Conservation (phyloP, 768 basidiomycete genomes). For the Pleurotus platypus region DNA sequence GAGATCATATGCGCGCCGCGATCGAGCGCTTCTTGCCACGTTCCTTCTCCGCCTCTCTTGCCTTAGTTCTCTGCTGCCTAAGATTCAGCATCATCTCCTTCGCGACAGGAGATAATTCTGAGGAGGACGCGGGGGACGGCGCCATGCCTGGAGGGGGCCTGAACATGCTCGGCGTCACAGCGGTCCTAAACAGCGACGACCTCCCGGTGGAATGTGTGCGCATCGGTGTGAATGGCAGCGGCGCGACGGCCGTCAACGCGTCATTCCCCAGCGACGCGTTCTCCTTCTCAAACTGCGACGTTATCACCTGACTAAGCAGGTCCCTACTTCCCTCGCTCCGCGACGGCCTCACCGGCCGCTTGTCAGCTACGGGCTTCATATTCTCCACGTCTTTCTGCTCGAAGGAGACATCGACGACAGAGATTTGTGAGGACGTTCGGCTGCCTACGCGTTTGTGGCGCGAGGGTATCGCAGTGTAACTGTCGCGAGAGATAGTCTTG, state of each 20-base stretch:
- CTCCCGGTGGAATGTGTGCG: slow-evolving; percentile 32
- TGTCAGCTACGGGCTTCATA: slow-evolving; percentile 6
- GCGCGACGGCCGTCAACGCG: slow-evolving; percentile 15
- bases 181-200: slow-evolving; percentile 31
- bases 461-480: not conserved
- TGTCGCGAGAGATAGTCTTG: not conserved
- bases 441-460: not conserved
- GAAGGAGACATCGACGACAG: slow-evolving; percentile 4
- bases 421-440: not conserved
- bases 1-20: no score
- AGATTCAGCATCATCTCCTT: slow-evolving; percentile 66
- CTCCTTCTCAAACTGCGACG: slow-evolving; percentile 33
- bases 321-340: slow-evolving; percentile 11
- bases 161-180: slow-evolving; percentile 41
- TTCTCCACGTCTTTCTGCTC: not conserved
- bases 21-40: slow-evolving; percentile 9
- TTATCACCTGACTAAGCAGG: slow-evolving; percentile 11
- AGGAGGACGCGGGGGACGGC: slow-evolving; percentile 67
- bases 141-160: slow-evolving; percentile 37
- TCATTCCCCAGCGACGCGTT: slow-evolving; percentile 33
- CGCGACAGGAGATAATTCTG: slow-evolving; percentile 69
- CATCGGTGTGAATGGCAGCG: slow-evolving; percentile 42
- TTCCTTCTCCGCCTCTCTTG: slow-evolving; percentile 31
- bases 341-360: slow-evolving; percentile 14
- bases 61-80: slow-evolving; percentile 42